Evolutionary conservation across 108 stramenopile genomes (phyloP).

Genomic region (Cyclotella sp.): DNA sequence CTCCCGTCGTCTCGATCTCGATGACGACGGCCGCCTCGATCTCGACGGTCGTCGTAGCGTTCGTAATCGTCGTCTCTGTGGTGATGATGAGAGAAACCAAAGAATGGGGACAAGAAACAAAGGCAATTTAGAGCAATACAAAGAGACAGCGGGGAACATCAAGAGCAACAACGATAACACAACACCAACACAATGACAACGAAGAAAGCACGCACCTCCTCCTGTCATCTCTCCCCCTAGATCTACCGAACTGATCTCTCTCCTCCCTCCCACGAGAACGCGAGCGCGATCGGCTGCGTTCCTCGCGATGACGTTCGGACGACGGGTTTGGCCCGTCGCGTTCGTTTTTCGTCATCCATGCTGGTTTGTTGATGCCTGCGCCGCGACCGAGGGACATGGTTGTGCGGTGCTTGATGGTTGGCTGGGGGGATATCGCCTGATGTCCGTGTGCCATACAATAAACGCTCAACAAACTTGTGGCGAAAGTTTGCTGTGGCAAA

Average conservation of each 20-base stretch:
- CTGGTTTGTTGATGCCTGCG: constrained; percentile 55
- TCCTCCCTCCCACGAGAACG: constrained; percentile 5
- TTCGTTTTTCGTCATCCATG: constrained; percentile 45
- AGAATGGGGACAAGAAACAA: background rate
- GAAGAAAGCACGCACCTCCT: background rate
- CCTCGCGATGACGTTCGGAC: background rate
- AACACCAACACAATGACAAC: background rate
- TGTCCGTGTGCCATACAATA: too few relatives aligned
- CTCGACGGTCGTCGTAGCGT: constrained; percentile 31
- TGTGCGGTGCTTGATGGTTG: background rate
- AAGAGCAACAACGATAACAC: too few relatives aligned
- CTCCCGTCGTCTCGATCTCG: background rate
- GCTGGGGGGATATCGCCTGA: background rate
- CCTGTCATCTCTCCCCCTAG: constrained; percentile 3
- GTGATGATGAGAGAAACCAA: background rate
- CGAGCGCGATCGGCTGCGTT: constrained; percentile 10
- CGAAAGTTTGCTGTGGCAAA: too few relatives aligned
- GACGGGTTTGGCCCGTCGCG: constrained; percentile 8
- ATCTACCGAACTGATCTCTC: constrained; percentile 22
- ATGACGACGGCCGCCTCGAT: constrained; percentile 21
- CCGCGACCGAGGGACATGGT: constrained; percentile 24
- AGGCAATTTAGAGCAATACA: background rate
- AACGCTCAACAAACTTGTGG: too few relatives aligned
- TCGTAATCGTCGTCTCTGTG: constrained; percentile 24
- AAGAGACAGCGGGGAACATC: background rate